Evolutionary conservation across 1,284 basidiomycete species (phyloP), one percentile per base, ranked within the genome.

Genomic region (Athelia psychrophila): DNA sequence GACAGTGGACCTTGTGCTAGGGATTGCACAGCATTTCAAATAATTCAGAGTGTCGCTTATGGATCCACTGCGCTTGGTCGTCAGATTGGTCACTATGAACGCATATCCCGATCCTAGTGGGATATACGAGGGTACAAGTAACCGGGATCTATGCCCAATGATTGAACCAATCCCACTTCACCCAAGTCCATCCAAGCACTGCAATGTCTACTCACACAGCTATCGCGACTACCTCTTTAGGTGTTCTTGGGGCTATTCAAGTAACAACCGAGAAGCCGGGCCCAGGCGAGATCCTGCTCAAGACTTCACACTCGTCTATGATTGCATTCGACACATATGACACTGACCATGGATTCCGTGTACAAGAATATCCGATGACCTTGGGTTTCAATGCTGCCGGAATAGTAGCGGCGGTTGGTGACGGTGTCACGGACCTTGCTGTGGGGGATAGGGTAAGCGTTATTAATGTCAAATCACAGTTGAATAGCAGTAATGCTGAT

Each of bases 241-340:
- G 74, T 12, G 58, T 65, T 3, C 54, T 76, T 27, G 69, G 71
- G 19, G 64, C 60, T 2, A 69, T 77, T 16, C 62, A 72, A 48
- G 65, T 79, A 13, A 62, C 71, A 3, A 80, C 78, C 2, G 60
- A 60, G 16, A 52, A 53, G 5, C 78, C 77, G 8, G 67, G 65
- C 8, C 58, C 64, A 1, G 72, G 68, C 19, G 70, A 80, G 53
- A 70, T 81, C 18, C 65, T 76, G 6, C 54, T 83, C 47, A 74
- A 76, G 55, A 75, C 78, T 16, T 70, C 68, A 52, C 80, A 76
- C 54, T 64, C 74, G 1, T 64, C 75, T 8, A 62, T 78, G 57
- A 68, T 70, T 38, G 60, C 74, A 1, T 69, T 75, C 51, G 75
- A 78, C 55, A 68, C 66, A 1, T 78, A 76, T 55, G 62, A 69